Conservation (phyloP, 2,329 filamentous ascomycete species). For the Blastomyces emzantsi region DNA sequence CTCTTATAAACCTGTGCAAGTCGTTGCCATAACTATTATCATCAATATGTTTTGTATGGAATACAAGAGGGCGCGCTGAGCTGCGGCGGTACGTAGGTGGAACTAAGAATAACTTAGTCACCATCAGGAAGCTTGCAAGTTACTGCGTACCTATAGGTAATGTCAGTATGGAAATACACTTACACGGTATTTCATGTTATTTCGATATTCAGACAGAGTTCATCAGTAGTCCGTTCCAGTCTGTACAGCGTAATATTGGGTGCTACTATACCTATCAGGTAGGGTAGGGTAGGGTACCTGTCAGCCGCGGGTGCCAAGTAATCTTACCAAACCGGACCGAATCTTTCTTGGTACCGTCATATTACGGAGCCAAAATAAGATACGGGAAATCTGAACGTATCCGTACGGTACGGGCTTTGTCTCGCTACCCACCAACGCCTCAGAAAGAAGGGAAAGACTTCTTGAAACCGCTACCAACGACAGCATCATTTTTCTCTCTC, state of each 20-base stretch:
- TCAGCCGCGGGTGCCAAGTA: neutral
- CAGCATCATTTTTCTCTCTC: neutral
- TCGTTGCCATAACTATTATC: neutral
- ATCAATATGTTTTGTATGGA: neutral
- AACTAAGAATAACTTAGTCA: neutral
- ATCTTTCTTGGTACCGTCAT: neutral
- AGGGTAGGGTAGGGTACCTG: no score
- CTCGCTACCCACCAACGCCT: constrained; percentile 6
- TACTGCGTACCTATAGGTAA: no score
- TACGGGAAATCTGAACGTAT: neutral
- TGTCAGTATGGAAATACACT: no score
- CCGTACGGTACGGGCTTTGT: neutral
- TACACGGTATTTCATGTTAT: no score
- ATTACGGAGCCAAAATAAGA: neutral
- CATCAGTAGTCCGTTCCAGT: no score
- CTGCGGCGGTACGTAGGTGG: neutral
- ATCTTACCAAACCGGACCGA: neutral
- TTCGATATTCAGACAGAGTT: no score
- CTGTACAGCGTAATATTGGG: neutral
- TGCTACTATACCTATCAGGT: no score
- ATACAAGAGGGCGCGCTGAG: neutral
- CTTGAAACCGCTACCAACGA: constrained; percentile 5
- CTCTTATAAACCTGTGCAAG: neutral
- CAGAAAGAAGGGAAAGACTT: neutral
- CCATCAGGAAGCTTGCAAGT: neutral